Evolutionary conservation across 805 yeast genomes (phyloP).

Genomic region (Suhomyces sp.): DNA sequence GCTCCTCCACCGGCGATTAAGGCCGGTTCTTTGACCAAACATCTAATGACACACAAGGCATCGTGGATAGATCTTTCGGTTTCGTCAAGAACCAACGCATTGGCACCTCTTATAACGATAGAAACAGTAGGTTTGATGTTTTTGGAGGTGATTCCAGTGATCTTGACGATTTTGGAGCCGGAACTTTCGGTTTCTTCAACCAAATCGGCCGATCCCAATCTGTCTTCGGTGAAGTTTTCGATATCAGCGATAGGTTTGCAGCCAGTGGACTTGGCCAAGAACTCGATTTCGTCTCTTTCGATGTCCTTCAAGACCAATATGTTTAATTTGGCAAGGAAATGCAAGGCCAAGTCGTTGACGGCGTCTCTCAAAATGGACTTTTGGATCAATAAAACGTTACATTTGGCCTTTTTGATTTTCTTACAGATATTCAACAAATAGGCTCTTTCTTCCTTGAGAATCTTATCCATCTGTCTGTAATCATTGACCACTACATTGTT

Average conservation of each 20-base stretch:
- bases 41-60: conserved; percentile 89
- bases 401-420: conserved; percentile 93
- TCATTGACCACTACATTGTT: conserved; percentile 96
- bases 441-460: conserved; percentile 95
- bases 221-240: conserved; percentile 88
- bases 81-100: conserved; percentile 85
- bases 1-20: conserved; percentile 99
- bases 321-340: conserved; percentile 87
- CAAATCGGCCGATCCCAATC: conserved; percentile 87
- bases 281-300: conserved; percentile 95
- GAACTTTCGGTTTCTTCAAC: conserved; percentile 88
- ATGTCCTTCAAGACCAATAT: conserved; percentile 94
- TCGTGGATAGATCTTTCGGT: conserved; percentile 97
- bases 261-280: conserved; percentile 77
- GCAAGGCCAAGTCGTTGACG: conserved; percentile 90
- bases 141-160: conserved; percentile 69
- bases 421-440: conserved; percentile 92
- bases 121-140: conserved; percentile 70
- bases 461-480: conserved; percentile 98
- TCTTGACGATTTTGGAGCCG: conserved; percentile 84
- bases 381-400: conserved; percentile 87
- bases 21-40: conserved; percentile 84
- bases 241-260: conserved; percentile 96
- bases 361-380: conserved; percentile 94
- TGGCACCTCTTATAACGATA: conserved; percentile 93